Evolutionary conservation across 2,329 filamentous ascomycete species (phyloP).

Genomic region (Mariannaea elegans): DNA sequence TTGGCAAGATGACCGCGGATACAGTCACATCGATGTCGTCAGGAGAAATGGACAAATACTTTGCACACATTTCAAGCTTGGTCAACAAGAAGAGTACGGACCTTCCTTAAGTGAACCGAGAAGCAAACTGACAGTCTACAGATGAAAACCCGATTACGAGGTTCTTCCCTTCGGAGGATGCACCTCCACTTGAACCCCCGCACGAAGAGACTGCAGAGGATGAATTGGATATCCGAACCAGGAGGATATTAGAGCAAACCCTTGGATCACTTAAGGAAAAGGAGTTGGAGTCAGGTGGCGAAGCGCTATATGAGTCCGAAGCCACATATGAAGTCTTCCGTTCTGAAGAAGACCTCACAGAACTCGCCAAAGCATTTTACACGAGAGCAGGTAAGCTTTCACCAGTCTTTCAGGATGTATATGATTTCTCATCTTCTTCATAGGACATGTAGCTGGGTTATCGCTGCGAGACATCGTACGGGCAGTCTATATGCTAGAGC

Average conservation of each 20-base stretch:
- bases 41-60: constrained; percentile 71
- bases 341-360: constrained; percentile 43
- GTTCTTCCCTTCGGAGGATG: constrained; percentile 48
- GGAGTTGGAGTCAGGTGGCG: constrained; percentile 7
- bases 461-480: constrained; percentile 46
- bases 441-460: constrained; percentile 45
- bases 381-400: constrained; percentile 42
- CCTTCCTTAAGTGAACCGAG: too few species aligned
- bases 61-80: constrained; percentile 53
- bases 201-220: constrained; percentile 36
- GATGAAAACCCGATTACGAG: constrained; percentile 41
- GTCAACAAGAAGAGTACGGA: constrained; percentile 46
- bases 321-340: constrained; percentile 44
- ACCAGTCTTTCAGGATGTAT: neutral
- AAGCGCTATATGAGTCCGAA: neutral
- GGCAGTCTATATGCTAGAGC: constrained; percentile 51
- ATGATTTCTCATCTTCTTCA: neutral
- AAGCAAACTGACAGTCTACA: constrained; percentile 26
- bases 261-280: constrained; percentile 22
- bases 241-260: constrained; percentile 32
- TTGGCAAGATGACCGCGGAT: constrained; percentile 65
- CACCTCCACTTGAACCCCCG: constrained; percentile 24
- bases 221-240: constrained; percentile 36
- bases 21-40: constrained; percentile 70
- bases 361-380: constrained; percentile 45